Conservation (phyloP, 768 basidiomycete genomes). For the Pleurotus eryngii region DNA sequence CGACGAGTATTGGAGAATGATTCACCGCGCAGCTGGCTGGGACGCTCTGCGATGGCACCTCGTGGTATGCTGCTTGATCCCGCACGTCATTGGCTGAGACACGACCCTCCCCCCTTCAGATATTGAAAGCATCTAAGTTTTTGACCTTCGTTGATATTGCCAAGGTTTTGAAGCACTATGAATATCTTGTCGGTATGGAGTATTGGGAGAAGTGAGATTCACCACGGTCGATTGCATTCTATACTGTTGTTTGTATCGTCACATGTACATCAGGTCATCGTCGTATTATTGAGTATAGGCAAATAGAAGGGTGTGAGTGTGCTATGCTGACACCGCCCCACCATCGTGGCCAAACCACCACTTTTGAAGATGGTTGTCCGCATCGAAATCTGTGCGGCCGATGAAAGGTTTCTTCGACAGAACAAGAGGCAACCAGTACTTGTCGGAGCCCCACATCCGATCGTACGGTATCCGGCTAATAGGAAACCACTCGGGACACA, state of each 20-base stretch:
- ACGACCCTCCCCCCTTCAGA: conserved; percentile 27
- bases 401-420: conserved; percentile 35
- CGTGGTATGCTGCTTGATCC: conserved; percentile 36
- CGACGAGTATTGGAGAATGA: conserved; percentile 60
- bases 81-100: no score
- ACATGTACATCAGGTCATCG: no score
- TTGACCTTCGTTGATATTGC: conserved; percentile 49
- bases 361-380: conserved; percentile 30
- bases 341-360: conserved; percentile 41
- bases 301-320: no score
- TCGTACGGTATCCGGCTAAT: conserved; percentile 56
- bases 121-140: conserved; percentile 52
- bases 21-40: conserved; percentile 69
- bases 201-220: conserved; percentile 30
- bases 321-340: no score
- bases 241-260: no score
- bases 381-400: conserved; percentile 43
- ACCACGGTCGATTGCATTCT: no score
- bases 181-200: conserved; percentile 46
- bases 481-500: conserved; percentile 81
- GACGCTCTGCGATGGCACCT: conserved; percentile 60
- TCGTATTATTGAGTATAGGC: no score
- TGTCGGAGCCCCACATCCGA: conserved; percentile 60
- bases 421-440: conserved; percentile 67
- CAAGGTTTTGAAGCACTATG: conserved; percentile 50